phyloP scores from a whole-genome alignment of 768 basidiomycete species.

The Steccherinum ochraceum region DNA sequence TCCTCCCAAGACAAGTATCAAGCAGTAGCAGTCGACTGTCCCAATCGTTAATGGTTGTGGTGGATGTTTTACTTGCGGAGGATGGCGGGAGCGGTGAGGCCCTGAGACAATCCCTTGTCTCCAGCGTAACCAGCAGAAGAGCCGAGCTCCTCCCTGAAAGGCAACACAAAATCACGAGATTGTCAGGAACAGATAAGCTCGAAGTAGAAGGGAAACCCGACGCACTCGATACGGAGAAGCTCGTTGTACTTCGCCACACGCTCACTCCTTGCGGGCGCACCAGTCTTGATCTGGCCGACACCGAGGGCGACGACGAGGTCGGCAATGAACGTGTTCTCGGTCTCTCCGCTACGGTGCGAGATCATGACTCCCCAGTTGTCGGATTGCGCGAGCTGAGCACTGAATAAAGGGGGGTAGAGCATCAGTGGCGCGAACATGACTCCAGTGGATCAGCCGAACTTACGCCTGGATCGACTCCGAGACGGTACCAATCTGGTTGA shows the following conservation, averaged over 20 bases:
- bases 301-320: conserved; percentile 93
- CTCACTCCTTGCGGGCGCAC: conserved; percentile 93
- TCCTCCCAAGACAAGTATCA: too few relatives aligned
- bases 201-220: too few relatives aligned
- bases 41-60: too few relatives aligned
- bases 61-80: conserved; percentile 39
- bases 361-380: conserved; percentile 99
- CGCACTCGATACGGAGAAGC: conserved; percentile 85
- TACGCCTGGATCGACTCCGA: conserved; percentile 98
- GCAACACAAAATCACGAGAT: conserved; percentile 6
- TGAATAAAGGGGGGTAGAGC: conserved; percentile 29
- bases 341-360: conserved; percentile 98
- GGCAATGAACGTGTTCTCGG: conserved; percentile 94
- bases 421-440: not conserved
- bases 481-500: conserved; percentile 99
- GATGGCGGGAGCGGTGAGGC: conserved; percentile 64
- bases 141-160: conserved; percentile 69
- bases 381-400: conserved; percentile 91
- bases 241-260: conserved; percentile 95
- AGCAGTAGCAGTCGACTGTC: too few relatives aligned
- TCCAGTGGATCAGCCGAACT: conserved; percentile 27
- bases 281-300: conserved; percentile 96
- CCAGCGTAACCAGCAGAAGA: conserved; percentile 69
- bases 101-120: conserved; percentile 73
- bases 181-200: not conserved